Evolutionary conservation across 1,284 basidiomycete genomes (phyloP), one percentile per base, ranked within the genome.

Genomic region (Hemileia vastatrix): DNA sequence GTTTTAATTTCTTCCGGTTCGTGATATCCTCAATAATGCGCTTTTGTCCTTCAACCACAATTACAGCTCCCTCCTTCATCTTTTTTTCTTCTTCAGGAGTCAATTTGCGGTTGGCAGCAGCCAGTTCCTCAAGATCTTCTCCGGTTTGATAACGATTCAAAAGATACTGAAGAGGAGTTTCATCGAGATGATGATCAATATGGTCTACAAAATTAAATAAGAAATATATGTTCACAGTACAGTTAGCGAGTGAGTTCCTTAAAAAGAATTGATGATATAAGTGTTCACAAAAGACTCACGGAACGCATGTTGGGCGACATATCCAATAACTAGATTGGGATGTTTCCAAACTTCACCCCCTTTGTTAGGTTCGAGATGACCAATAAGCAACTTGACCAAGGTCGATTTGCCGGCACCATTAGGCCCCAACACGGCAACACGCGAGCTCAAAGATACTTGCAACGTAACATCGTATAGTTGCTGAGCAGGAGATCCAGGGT

Each of bases 381-480:
- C 93, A 71, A 94, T 96, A 75, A 99, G 86, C 67, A 99, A 83
- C 82, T 95, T 98, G 83, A 99, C 92, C 77, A 98, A 86, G 47
- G 95, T 98, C 57, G 92, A 96, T 81, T 96, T 96, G 72, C 92
- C 93, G 72, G 92, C 93, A 80, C 92, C 92, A 82, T 96, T 96
- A 72, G 93, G 92, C 71, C 92, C 93, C 70, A 96, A 86, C 74
- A 96, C 80, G 71, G 92, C 92, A 72, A 96, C 93, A 84, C 92
- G 92, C 65, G 92, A 96, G 48, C 91, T 95, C 68, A 96, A 84
- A 19, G 92, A 96, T 68, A 95, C 87, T 85, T 95, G 91, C 70
- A 96, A 87, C 60, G 86, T 86, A 80, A 96, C 90, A 80, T 96
- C 88, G 82, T 85, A 87, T 68, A 96, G 83, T 78, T 95, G 92